Evolutionary conservation across 257 asterid genomes (phyloP).

Genomic region (Solanum sejunctum): DNA sequence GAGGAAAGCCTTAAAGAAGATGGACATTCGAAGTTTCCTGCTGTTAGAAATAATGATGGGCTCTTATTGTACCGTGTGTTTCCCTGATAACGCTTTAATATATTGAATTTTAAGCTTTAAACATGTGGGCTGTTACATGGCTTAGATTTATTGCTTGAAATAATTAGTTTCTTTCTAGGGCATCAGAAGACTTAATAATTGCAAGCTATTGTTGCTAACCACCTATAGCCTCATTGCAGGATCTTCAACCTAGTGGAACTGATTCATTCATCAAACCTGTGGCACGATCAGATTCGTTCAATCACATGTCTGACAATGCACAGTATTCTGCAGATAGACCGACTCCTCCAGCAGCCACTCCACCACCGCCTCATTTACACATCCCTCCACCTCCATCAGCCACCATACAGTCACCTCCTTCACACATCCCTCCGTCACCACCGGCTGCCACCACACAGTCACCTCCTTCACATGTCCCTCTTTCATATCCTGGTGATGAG

Average conservation of each 20-base stretch:
- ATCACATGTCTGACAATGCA: slow-evolving; percentile 9
- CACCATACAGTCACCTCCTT: slow-evolving; percentile 27
- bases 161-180: not conserved
- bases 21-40: not conserved
- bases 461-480: slow-evolving; percentile 17
- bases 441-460: slow-evolving; percentile 21
- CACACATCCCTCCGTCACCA: slow-evolving; percentile 9
- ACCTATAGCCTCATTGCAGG: slow-evolving; percentile 30
- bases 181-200: not conserved
- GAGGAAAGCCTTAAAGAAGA: not conserved
- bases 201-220: not conserved
- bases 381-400: slow-evolving; percentile 9
- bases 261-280: slow-evolving; percentile 17
- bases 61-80: not conserved
- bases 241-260: slow-evolving; percentile 25
- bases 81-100: not conserved
- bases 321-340: slow-evolving; percentile 23
- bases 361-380: slow-evolving; percentile 24
- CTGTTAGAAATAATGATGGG: not conserved
- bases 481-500: slow-evolving; percentile 2
- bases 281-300: slow-evolving; percentile 11
- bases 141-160: not conserved
- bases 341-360: slow-evolving; percentile 16
- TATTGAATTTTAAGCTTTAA: not conserved
- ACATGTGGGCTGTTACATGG: not conserved